phyloP scores from a whole-genome alignment of 73 alveolate species.

The Paramecium bursaria region DNA sequence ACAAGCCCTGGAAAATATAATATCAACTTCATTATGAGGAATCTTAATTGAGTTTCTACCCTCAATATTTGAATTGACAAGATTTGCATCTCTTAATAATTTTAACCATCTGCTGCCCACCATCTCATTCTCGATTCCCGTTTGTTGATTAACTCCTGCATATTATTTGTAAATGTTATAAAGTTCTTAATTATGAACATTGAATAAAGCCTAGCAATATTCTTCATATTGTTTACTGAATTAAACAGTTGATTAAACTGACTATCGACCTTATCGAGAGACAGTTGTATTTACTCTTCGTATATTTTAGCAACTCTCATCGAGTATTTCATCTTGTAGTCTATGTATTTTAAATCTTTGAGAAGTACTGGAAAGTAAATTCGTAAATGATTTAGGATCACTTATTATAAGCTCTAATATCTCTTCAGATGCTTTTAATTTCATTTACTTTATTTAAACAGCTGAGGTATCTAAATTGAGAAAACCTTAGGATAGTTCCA shows the following conservation, averaged over 20 bases:
- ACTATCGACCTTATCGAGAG: too few species aligned
- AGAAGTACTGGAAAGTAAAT: neutral
- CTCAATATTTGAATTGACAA: neutral
- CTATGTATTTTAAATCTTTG: slow-evolving; percentile 13
- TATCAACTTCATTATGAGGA: slow-evolving; percentile 66
- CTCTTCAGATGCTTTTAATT: slow-evolving; percentile 51
- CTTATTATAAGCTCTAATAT: slow-evolving; percentile 1
- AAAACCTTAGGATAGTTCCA: slow-evolving; percentile 60
- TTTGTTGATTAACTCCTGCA: slow-evolving; percentile 21
- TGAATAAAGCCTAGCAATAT: neutral
- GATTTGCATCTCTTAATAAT: slow-evolving; percentile 37
- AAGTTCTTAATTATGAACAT: neutral
- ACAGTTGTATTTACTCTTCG: slow-evolving; percentile 12
- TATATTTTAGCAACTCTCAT: neutral
- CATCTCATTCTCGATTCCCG: slow-evolving; percentile 34
- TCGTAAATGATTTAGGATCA: slow-evolving; percentile 17
- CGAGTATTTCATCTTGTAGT: slow-evolving; percentile 6
- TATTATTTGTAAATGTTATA: slow-evolving; percentile 4
- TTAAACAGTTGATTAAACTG: neutral
- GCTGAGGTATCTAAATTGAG: slow-evolving; percentile 24
- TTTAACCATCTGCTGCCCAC: slow-evolving; percentile 48
- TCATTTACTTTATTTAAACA: neutral
- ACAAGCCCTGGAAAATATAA: slow-evolving; percentile 67
- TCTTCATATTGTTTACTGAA: slow-evolving; percentile 26
- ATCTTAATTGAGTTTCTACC: neutral